Percentiles rank a stretch among this genome's conserved stretches.
Evolutionary conservation across 2,329 filamentous ascomycete genomes (phyloP).

Genomic region (Teratosphaeria zuluensis): DNA sequence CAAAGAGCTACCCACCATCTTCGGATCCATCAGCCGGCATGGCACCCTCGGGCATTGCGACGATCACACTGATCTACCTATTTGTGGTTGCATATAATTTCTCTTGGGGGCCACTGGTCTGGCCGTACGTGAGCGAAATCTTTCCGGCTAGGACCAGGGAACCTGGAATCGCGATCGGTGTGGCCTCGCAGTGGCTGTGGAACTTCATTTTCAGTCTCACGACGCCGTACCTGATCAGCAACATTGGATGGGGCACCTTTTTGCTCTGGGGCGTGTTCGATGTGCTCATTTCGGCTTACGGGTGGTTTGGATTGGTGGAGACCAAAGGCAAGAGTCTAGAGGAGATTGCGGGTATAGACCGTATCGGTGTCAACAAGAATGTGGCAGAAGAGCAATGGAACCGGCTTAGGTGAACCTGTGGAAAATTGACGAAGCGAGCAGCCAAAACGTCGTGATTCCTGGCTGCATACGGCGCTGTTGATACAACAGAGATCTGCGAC

Average conservation of each 20-base stretch:
- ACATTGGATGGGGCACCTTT: slow-evolving; percentile 41
- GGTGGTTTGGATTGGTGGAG: slow-evolving; percentile 27
- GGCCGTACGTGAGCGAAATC: slow-evolving; percentile 41
- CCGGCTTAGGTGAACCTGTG: not conserved
- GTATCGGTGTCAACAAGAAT: not conserved
- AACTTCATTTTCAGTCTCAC: slow-evolving; percentile 40
- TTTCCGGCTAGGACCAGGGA: slow-evolving; percentile 43
- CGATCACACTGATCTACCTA: slow-evolving; percentile 46
- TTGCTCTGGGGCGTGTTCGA: slow-evolving; percentile 40
- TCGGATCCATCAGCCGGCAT: slow-evolving; percentile 10
- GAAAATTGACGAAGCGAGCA: not conserved
- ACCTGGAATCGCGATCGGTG: slow-evolving; percentile 39
- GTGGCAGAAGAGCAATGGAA: not conserved
- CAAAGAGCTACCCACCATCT: slow-evolving; percentile 18
- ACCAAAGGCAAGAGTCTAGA: slow-evolving; percentile 27
- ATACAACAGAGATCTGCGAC: no score
- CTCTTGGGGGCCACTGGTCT: slow-evolving; percentile 44
- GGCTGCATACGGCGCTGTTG: no score
- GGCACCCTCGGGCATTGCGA: slow-evolving; percentile 36
- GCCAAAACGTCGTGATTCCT: no score
- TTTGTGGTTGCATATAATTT: slow-evolving; percentile 45
- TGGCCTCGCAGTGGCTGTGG: slow-evolving; percentile 41
- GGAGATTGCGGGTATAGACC: slow-evolving; percentile 14
- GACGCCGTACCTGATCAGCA: slow-evolving; percentile 39
- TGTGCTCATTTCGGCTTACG: slow-evolving; percentile 30